phyloP scores from a whole-genome alignment of 179 eudicot genomes.

The Beta lomatogona region DNA sequence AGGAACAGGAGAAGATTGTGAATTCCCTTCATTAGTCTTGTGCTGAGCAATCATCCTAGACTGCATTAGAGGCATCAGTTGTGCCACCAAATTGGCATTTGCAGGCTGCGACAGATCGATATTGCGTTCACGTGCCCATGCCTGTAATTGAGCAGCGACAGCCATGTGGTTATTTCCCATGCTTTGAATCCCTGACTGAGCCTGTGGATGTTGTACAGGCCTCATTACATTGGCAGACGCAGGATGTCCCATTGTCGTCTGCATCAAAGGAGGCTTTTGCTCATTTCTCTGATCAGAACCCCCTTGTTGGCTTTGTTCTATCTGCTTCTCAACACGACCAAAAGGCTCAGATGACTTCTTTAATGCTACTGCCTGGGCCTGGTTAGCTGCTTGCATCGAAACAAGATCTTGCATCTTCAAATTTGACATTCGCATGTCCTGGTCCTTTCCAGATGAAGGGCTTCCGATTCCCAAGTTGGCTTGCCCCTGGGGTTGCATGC shows the following conservation, averaged over 20 bases:
- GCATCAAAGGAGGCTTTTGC: constrained; percentile 51
- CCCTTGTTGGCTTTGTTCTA: constrained; percentile 51
- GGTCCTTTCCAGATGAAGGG: constrained; percentile 59
- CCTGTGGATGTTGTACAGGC: constrained; percentile 54
- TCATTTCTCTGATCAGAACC: constrained; percentile 58
- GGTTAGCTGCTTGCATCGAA: constrained; percentile 59
- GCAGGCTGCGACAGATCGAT: constrained; percentile 83
- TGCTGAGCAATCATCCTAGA: constrained; percentile 78
- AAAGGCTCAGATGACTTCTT: constrained; percentile 62
- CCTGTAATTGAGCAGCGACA: constrained; percentile 87
- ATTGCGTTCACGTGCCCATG: constrained; percentile 82
- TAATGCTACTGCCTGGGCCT: constrained; percentile 59
- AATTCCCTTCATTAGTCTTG: constrained; percentile 66
- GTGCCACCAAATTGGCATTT: constrained; percentile 80
- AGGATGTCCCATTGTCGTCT: constrained; percentile 54
- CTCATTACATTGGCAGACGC: constrained; percentile 46
- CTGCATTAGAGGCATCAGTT: constrained; percentile 80
- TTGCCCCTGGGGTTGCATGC: constrained; percentile 71
- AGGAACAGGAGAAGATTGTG: constrained; percentile 55
- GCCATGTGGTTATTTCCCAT: constrained; percentile 58
- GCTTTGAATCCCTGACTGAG: constrained; percentile 56
- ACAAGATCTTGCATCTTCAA: constrained; percentile 57
- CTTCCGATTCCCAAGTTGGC: constrained; percentile 58
- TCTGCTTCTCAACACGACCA: constrained; percentile 54
- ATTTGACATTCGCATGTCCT: constrained; percentile 49